Conservation (phyloP, 208 protist genomes). For the Plasmodiophora brassicae region DNA sequence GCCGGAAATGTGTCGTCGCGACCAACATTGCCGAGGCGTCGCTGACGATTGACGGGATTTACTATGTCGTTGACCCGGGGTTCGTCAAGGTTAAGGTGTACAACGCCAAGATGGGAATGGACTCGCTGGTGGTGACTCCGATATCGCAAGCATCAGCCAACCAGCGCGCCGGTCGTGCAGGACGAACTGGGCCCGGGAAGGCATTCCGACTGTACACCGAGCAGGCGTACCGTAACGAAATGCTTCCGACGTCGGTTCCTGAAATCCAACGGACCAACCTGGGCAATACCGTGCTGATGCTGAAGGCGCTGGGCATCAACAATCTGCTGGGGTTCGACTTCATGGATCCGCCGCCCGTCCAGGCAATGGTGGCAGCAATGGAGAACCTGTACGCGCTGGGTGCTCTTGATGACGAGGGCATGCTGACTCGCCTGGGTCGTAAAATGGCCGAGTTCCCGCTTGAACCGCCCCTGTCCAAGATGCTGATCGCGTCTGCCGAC, state of each 20-base stretch:
- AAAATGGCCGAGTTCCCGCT: slow-evolving; percentile 90
- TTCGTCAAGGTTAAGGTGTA: slow-evolving; percentile 62
- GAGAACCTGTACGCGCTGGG: slow-evolving; percentile 81
- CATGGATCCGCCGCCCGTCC: slow-evolving; percentile 82
- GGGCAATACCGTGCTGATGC: slow-evolving; percentile 82
- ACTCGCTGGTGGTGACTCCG: slow-evolving; percentile 86
- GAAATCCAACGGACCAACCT: slow-evolving; percentile 93
- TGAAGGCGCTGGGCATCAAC: slow-evolving; percentile 94
- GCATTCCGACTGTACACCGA: slow-evolving; percentile 91
- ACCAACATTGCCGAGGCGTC: slow-evolving; percentile 99
- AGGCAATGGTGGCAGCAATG: slow-evolving; percentile 48
- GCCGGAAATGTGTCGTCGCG: slow-evolving; percentile 78
- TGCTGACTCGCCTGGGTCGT: slow-evolving; percentile 87
- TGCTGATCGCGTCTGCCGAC: slow-evolving; percentile 83
- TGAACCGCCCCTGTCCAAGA: slow-evolving; percentile 90
- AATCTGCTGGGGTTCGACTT: slow-evolving; percentile 94
- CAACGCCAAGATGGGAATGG: slow-evolving; percentile 89
- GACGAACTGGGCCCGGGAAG: slow-evolving; percentile 74
- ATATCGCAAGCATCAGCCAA: slow-evolving; percentile 88
- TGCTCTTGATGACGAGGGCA: slow-evolving; percentile 85
- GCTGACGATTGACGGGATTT: slow-evolving; percentile 95
- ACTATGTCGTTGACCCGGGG: slow-evolving; percentile 58
- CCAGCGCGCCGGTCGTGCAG: slow-evolving; percentile 85
- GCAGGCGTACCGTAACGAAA: slow-evolving; percentile 84
- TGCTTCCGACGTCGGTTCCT: slow-evolving; percentile 79